Conservation (phyloP, 768 basidiomycete species). For the Phanerochaete carnosa region DNA sequence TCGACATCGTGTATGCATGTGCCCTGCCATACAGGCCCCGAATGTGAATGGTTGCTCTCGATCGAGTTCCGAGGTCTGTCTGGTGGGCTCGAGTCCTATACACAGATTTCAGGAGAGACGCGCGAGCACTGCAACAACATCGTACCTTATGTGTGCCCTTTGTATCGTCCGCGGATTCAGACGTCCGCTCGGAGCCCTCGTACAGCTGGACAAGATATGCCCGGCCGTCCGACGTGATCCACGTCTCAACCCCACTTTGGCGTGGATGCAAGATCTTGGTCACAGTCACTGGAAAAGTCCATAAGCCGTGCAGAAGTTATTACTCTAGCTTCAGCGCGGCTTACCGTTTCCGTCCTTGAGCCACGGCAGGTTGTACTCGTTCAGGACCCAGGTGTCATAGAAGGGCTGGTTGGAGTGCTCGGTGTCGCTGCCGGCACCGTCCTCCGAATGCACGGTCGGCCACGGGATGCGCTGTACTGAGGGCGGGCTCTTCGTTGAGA, state of each 20-base stretch:
- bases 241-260: slow-evolving; percentile 64
- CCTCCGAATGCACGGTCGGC: slow-evolving; percentile 45
- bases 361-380: slow-evolving; percentile 69
- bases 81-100: not conserved
- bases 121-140: not conserved
- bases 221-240: slow-evolving; percentile 84
- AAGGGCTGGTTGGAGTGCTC: slow-evolving; percentile 30
- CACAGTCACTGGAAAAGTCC: slow-evolving; percentile 33
- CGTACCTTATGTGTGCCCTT: not conserved
- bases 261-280: slow-evolving; percentile 57
- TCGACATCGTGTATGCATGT: slow-evolving; percentile 78
- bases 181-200: slow-evolving; percentile 24
- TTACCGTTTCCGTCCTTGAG: slow-evolving; percentile 69
- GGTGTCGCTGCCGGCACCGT: slow-evolving; percentile 37
- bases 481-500: slow-evolving; percentile 71
- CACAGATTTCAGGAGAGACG: not conserved
- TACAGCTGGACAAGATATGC: slow-evolving; percentile 73
- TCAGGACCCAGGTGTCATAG: slow-evolving; percentile 71
- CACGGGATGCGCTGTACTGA: slow-evolving; percentile 84
- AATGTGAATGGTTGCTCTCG: not conserved
- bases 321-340: not conserved
- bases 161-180: not conserved
- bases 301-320: not conserved
- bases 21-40: slow-evolving; percentile 54
- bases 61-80: not conserved